Evolutionary conservation across 31 red algal species (phyloP), one percentile per base, ranked within the genome.

Genomic region (Odonthalia washingtoniensis): DNA sequence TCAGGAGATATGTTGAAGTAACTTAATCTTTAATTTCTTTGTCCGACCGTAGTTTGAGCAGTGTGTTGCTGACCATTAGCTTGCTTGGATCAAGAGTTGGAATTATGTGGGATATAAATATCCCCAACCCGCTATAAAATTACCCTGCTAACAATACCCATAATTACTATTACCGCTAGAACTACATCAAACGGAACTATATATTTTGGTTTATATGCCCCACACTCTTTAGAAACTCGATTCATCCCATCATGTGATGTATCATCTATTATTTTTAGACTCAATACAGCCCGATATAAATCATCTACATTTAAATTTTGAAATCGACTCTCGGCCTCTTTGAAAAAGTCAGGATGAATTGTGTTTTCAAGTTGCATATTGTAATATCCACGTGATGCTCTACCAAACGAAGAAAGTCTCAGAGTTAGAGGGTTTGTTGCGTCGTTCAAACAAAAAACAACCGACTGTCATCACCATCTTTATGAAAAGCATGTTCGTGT

Each of bases 201-300:
- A 42, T 65, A 82, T 4, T 65, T 42, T 5, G 46, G 1, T 26
- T 82, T 67, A 43, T 68, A 82, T 38, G 63, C 66, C 27, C 78
- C 78, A 44, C 78, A 82, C 2, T 53, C 35, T 4, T 49, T 40
- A 43, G 63, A 82, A 0, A 53, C 36, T 26, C 46, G 66, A 42
- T 63, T 65, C 45, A 65, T 61, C 46, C 37, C 78, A 1, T 2
- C 30, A 14, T 37, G 6, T 4, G 21, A 24, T 34, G n/a, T 35
- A 53, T 92, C 89, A 35, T 92, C 89, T 14, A 92, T 92, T 38
- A 92, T 64, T 57, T 92, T 92, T 38, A 57, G 46, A 17, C 80
- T 84, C 44, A 92, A 66, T 4, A 92, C 78, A 2, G 89, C 81
- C 21, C 89, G 81, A n/a, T 84, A 81, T 5, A 92, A 32, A 32